Base-by-base conservation (phyloP, 2,329 filamentous ascomycete genomes). In the Nigrograna mackinnonii region DNA sequence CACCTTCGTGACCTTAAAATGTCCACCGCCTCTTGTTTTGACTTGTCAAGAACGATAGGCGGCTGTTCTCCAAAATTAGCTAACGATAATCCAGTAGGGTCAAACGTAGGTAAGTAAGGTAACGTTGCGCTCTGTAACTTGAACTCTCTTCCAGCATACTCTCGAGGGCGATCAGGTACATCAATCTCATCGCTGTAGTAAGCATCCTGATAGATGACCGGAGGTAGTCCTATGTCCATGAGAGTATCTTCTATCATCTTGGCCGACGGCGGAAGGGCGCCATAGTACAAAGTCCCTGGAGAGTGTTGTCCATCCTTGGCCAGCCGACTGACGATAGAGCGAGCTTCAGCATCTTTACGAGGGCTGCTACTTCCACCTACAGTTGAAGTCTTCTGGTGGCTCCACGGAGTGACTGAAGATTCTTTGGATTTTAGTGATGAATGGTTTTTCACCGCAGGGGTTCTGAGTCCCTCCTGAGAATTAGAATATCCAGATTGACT, bases 81-180 rank as follows among this genome's bases (percentile, higher is more conserved):
- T 11, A 72, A 65, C 3, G 80, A 82, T 19, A 70, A 73, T 6
- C 81, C 84, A 5, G 73, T 79, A 2, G 81, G 69, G 58, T 95
- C 37, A 52, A 97, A 97, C 0, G 81, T 74, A 1, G 91, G 88
- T 2, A 97, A 79, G 67, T 84, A 96, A 0, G 88, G 89, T 6
- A 95, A 62, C 1, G 86, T 88, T 40, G 79, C 83, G 46, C 91
- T 86, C 57, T 84, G 80, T 5, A 96, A 72, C 44, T 83, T 86
- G 62, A 95, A 96, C 55, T 95, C 88, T 54, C 84, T 84, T 3
- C 92, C 92, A 5, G 88, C 92, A 69, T 96, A 97, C 67, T 96
- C 90, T 39, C 89, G 79, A 22, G 79, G 69, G 39, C 86, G 80
- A 28, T 85, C 79, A 11, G 91, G 91, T 0, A 96, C 87, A 67